phyloP scores from a whole-genome alignment of 768 basidiomycete genomes.

The Rhodotorula paludigena region DNA sequence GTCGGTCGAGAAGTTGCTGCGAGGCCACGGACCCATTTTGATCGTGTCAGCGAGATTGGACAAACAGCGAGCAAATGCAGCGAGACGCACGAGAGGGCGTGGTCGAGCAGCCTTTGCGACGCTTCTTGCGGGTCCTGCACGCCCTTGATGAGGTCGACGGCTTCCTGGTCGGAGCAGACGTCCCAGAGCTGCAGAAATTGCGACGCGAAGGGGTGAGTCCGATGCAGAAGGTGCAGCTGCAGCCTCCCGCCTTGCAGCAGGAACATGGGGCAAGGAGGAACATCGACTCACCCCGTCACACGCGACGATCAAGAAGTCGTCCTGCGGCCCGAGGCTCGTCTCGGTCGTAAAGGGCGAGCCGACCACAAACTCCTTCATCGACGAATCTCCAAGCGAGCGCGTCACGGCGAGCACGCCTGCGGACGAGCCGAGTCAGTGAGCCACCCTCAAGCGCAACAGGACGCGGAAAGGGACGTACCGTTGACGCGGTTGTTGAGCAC shows the following conservation, averaged over 20 bases:
- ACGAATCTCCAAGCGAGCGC: constrained; percentile 87
- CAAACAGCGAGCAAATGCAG: neutral
- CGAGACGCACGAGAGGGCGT: constrained; percentile 59
- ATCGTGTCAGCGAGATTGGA: no score
- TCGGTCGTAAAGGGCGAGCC: constrained; percentile 98
- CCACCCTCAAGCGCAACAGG: constrained; percentile 66
- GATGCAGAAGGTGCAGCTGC: neutral
- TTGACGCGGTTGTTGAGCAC: constrained; percentile 98
- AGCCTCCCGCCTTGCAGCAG: neutral
- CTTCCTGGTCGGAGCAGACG: constrained; percentile 81
- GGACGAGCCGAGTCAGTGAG: constrained; percentile 64
- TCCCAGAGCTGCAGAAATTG: constrained; percentile 67
- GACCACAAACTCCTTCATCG: constrained; percentile 99
- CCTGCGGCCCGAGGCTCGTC: constrained; percentile 79
- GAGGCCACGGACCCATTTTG: no score
- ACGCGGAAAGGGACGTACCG: constrained; percentile 56
- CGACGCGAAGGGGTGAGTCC: neutral
- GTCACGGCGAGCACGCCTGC: constrained; percentile 79
- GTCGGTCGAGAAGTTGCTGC: constrained; percentile 69
- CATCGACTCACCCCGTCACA: constrained; percentile 65
- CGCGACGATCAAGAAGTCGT: constrained; percentile 80
- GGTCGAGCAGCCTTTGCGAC: constrained; percentile 65
- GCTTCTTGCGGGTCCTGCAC: constrained; percentile 76
- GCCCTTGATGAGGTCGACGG: constrained; percentile 71
- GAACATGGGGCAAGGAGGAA: neutral